A percentile compares a stretch with the other conserved stretches of the same genome.
These are phyloP conservation scores for Camellia japonica DNA, from an alignment of 148 eudicot genomes.

Conservation along the genomic window DNA sequence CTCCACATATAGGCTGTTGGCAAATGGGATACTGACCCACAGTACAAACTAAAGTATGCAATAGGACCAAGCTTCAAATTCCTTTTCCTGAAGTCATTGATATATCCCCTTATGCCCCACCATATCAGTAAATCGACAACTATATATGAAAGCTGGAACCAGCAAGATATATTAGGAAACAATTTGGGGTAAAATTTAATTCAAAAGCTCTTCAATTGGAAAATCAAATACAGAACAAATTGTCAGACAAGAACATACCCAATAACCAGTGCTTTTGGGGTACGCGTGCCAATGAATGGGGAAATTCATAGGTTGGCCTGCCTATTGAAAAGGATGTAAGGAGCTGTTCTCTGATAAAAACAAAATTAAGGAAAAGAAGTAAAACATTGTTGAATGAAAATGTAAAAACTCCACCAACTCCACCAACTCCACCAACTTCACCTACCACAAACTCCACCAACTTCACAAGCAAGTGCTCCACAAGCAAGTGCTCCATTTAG, in stretches of 20 bases:
- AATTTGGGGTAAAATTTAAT: not conserved
- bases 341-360: constrained; percentile 4
- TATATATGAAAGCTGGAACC: constrained; percentile 79
- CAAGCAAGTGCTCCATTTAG: no score
- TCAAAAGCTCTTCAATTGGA: not conserved
- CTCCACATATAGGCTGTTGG: constrained; percentile 99
- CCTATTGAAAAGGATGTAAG: constrained; percentile 35
- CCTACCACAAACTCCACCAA: no score
- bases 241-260: constrained; percentile 48
- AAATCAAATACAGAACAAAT: not conserved
- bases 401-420: no score
- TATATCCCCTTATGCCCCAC: constrained; percentile 79
- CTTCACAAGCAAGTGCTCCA: no score
- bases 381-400: no score
- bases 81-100: constrained; percentile 71
- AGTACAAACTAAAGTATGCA: constrained; percentile 80
- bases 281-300: constrained; percentile 80
- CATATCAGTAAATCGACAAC: constrained; percentile 81
- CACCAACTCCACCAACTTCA: no score
- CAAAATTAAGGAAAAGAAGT: not conserved
- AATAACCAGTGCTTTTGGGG: constrained; percentile 70
- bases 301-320: constrained; percentile 96
- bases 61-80: constrained; percentile 84
- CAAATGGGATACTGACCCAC: constrained; percentile 74
- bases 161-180: constrained; percentile 11